Conservation (phyloP, 164 flowering plant species). For the Platanus orientalis region DNA sequence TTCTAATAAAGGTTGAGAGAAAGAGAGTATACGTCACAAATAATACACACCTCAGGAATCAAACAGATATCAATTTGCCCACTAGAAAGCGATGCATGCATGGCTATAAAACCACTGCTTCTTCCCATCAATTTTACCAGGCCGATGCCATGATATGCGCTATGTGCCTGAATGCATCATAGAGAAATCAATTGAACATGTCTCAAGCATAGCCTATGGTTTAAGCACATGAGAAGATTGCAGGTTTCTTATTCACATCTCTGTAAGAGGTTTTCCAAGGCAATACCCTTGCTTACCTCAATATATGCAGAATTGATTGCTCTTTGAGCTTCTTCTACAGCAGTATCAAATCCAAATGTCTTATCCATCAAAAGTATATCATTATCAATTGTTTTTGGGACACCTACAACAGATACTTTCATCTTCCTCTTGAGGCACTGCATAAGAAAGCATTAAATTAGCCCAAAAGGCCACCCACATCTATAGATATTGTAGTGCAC, state of each 20-base stretch:
- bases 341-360: slow-evolving; percentile 23
- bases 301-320: slow-evolving; percentile 24
- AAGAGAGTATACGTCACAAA: neutral
- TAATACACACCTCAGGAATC: slow-evolving; percentile 17
- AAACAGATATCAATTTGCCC: slow-evolving; percentile 21
- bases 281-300: slow-evolving; percentile 8
- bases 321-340: slow-evolving; percentile 24
- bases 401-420: slow-evolving; percentile 21
- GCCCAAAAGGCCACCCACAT: neutral
- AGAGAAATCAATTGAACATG: neutral
- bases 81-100: slow-evolving; percentile 23
- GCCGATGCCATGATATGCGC: slow-evolving; percentile 22
- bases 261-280: neutral
- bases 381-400: slow-evolving; percentile 22
- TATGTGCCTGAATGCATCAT: slow-evolving; percentile 13
- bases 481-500: neutral
- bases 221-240: neutral
- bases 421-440: slow-evolving; percentile 23
- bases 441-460: neutral
- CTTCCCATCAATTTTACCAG: slow-evolving; percentile 23
- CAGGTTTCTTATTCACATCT: no score
- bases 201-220: neutral
- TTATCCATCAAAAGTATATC: slow-evolving; percentile 24
- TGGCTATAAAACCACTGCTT: slow-evolving; percentile 23
- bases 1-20: neutral